phyloP scores from a whole-genome alignment of 192 early-diverging fungal genomes.

The Bifiguratus adelaidae region DNA sequence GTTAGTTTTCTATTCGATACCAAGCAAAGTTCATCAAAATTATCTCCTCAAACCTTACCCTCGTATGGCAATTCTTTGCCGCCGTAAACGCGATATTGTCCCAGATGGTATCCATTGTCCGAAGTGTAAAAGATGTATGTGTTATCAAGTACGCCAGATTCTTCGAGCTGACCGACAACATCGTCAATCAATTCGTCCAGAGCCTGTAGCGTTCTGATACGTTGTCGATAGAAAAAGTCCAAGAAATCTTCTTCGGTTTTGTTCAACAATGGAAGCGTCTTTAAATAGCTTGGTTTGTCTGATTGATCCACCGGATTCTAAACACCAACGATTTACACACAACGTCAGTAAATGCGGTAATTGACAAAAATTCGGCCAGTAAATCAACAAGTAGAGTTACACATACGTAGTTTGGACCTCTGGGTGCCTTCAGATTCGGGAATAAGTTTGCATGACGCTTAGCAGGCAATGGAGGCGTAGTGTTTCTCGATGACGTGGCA shows the following conservation, averaged over 20 bases:
- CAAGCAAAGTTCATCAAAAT: constrained; percentile 4
- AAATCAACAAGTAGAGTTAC: not conserved
- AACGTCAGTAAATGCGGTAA: constrained; percentile 37
- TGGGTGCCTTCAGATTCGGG: constrained; percentile 27
- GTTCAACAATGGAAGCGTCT: constrained; percentile 26
- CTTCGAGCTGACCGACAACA: constrained; percentile 34
- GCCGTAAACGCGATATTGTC: constrained; percentile 43
- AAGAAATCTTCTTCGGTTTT: constrained; percentile 20
- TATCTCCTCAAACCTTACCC: too few relatives aligned
- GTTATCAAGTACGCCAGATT: constrained; percentile 39
- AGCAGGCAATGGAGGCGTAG: constrained; percentile 43
- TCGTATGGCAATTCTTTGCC: too few relatives aligned
- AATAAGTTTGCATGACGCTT: constrained; percentile 45
- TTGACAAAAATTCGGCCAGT: not conserved
- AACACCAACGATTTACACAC: too few relatives aligned
- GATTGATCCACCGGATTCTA: constrained; percentile 35
- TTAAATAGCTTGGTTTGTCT: constrained; percentile 40
- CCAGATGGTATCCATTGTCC: constrained; percentile 63
- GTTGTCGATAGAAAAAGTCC: constrained; percentile 38
- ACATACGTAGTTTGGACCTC: not conserved
- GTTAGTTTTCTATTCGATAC: not conserved
- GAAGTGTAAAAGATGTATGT: constrained; percentile 51
- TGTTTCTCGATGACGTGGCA: constrained; percentile 46
- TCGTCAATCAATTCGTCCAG: constrained; percentile 51
- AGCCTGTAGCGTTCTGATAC: constrained; percentile 43